phyloP scores from a whole-genome alignment of 2,329 filamentous ascomycete genomes.

The Penicillium sp. region DNA sequence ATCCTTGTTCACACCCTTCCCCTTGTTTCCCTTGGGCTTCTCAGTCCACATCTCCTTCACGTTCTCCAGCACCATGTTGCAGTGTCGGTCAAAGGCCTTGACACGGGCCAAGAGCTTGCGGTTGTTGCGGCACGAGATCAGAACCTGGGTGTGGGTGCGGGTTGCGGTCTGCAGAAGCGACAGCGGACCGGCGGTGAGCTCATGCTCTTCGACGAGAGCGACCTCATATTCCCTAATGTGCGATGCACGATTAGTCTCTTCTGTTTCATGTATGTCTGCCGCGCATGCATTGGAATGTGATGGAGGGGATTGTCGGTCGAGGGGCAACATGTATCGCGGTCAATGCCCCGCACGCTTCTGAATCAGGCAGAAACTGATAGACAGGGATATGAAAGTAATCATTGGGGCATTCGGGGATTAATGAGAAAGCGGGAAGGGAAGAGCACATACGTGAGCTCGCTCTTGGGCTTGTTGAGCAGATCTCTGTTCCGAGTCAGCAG shows the following conservation, averaged over 20 bases:
- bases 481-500: conserved; percentile 53
- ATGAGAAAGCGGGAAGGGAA: background rate
- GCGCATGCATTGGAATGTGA: conserved; percentile 18
- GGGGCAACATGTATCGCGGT: conserved; percentile 1
- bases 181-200: conserved; percentile 72
- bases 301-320: conserved; percentile 7
- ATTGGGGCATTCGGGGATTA: conserved; percentile 2
- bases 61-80: conserved; percentile 98
- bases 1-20: conserved; percentile 97
- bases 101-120: conserved; percentile 94
- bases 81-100: conserved; percentile 97
- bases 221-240: conserved; percentile 76
- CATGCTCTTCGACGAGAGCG: conserved; percentile 70
- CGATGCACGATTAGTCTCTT: conserved; percentile 21
- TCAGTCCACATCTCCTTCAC: conserved; percentile 99
- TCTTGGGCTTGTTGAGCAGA: conserved; percentile 79
- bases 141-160: conserved; percentile 86
- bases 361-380: conserved; percentile 8
- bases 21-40: conserved; percentile 76
- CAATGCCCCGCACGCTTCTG: conserved; percentile 6
- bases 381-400: conserved; percentile 5
- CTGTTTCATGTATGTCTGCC: conserved; percentile 8
- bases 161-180: conserved; percentile 97
- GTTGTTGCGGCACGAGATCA: conserved; percentile 97
- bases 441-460: conserved; percentile 75